phyloP scores from a whole-genome alignment of 2,329 filamentous ascomycete genomes.

The Xylaria multiplex region DNA sequence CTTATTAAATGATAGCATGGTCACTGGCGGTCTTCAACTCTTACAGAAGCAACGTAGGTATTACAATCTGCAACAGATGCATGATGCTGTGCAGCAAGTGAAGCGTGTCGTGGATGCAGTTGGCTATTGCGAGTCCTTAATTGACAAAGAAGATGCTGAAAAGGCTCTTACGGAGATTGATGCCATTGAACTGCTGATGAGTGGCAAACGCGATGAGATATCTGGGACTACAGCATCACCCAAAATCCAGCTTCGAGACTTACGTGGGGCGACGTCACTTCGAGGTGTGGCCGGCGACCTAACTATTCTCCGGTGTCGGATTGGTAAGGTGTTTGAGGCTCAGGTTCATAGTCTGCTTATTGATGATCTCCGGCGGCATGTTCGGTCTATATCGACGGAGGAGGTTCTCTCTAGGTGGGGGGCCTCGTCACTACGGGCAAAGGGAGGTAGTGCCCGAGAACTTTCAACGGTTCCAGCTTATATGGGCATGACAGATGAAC shows the following conservation, averaged over 20 bases:
- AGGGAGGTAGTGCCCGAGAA: slow-evolving; percentile 72
- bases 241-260: slow-evolving; percentile 7
- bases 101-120: slow-evolving; percentile 80
- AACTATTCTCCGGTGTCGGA: slow-evolving; percentile 76
- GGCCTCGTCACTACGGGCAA: slow-evolving; percentile 74
- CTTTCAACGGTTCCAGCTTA: slow-evolving; percentile 80
- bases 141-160: slow-evolving; percentile 83
- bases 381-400: slow-evolving; percentile 73
- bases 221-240: slow-evolving; percentile 9
- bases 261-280: slow-evolving; percentile 76
- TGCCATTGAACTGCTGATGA: slow-evolving; percentile 79
- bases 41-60: slow-evolving; percentile 81
- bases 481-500: slow-evolving; percentile 73
- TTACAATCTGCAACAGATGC: slow-evolving; percentile 84
- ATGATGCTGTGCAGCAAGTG: slow-evolving; percentile 84
- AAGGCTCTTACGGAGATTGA: slow-evolving; percentile 81
- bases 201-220: slow-evolving; percentile 68
- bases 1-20: slow-evolving; percentile 85
- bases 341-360: slow-evolving; percentile 84
- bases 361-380: slow-evolving; percentile 70
- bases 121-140: slow-evolving; percentile 77
- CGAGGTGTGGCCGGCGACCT: slow-evolving; percentile 83
- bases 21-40: slow-evolving; percentile 82
- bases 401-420: slow-evolving; percentile 88
- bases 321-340: slow-evolving; percentile 85